Evolutionary conservation across 2,329 filamentous ascomycete genomes (phyloP), one percentile per base, ranked within the genome.

Genomic region (Fusarium sp.): DNA sequence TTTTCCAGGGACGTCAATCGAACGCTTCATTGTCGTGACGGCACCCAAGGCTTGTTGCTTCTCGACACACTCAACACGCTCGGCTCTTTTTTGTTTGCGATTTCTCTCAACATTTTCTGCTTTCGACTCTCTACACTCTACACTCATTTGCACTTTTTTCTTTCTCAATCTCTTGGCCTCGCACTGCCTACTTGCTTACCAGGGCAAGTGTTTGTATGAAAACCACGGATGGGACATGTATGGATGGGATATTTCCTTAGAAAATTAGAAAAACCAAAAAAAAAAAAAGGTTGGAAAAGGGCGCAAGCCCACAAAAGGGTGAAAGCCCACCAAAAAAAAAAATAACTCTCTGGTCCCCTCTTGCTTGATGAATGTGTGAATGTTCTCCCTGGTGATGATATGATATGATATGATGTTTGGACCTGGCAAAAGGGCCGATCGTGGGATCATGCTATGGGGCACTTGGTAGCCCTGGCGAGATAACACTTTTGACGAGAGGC

Each of bases 251-350:
- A 10, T 42, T 52, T 63, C 45, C 40, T 65, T 22, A 65, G 64
- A 62, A 56, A 70, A 57, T 18, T 20, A 63, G 52, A 71, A 71
- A 68, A 74, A 27, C n/a, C n/a, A 63, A 18, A 58, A 72, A 71
- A 69, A 71, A 70, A 63, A 69, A 33, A 36, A 8, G 35, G 35
- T 42, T 36, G 69, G 57, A 63, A 72, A 63, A 62, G 68, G 62
- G 71, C 64, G 52, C 47, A 64, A 63, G 67, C 71, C 62, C 54
- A 74, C 22, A 7, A 71, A 64, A 52, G 61, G 70, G 58, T 47
- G 45, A 52, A 45, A 42, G 56, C 70, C 70, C 62, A 57, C 66
- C 56, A 71, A 71, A 71, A 66, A 66, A 56, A 42, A 16, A 16
- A 22, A 25, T 13, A 42, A 20, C n/a, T 42, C 16, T 47, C 42